Base-by-base conservation (phyloP, 2,329 filamentous ascomycete genomes). In the Colletotrichum sp. region DNA sequence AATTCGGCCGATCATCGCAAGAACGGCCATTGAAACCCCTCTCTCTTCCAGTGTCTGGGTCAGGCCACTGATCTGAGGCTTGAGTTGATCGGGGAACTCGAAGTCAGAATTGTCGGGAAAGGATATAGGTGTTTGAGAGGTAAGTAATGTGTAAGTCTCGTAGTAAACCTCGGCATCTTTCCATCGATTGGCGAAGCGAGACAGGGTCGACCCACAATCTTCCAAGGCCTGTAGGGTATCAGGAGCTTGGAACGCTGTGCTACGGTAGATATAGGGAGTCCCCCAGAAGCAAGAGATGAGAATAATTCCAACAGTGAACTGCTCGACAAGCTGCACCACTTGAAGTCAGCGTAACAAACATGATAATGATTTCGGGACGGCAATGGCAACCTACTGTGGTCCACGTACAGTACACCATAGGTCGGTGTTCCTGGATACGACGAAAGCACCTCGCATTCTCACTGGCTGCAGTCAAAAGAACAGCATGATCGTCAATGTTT, bases 61-160 rank as follows among this genome's bases (percentile, higher is more conserved):
- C 16, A 69, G 12, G 8, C 26, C 38, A 32, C 10, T 18, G 14
- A 26, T 43, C 18, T 62, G 67, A 26, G 56, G 56, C 56, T 62
- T 69, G n/a, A 59, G 56, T 10, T 61, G 56, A 9, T 69, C 26
- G 4, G 67, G 30, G 18, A 69, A 69, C 14, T 61, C 18, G 34
- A 69, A 69, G n/a, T 69, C 56, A n/a, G 67, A 62, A 32, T 66
- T 55, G 4, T 66, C 38, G 9, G 64, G 43, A 14, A 66, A 66
- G 12, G 64, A 66, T 7, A 66, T 66, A 6, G 67, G 67, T 18
- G 67, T 69, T 52, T 52, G 43, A 21, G 43, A 21, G 10, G 12
- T 52, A 7, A 52, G 43, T 6, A 52, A n/a, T 52, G 10, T 52
- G 43, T 52, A 52, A n/a, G 43, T 21, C 43, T 52, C 43, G n/a